A percentile compares a stretch with the other conserved stretches of the same genome.
Conservation (phyloP, 78 protist genomes). For the Pigoraptor vietnamica region DNA sequence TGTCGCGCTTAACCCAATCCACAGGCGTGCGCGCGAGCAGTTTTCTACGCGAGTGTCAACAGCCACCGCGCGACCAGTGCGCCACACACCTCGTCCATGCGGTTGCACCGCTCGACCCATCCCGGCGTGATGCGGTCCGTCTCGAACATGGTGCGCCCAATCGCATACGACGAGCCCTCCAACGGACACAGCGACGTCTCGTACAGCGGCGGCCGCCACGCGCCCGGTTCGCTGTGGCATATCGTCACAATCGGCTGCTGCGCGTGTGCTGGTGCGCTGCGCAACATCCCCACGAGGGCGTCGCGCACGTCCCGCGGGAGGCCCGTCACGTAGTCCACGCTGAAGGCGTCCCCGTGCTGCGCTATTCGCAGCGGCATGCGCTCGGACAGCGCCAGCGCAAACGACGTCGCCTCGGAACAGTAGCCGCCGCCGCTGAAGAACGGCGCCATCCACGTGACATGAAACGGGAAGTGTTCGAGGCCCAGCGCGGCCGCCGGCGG, state of each 20-base stretch:
- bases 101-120: neutral
- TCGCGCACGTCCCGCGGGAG: neutral
- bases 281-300: neutral
- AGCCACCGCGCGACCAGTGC: too few relatives aligned
- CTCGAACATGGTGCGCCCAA: conserved; percentile 41
- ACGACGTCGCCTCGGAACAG: neutral
- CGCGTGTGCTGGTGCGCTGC: neutral
- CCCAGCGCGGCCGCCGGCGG: too few relatives aligned
- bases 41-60: too few relatives aligned
- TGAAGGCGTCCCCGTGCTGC: neutral
- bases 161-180: neutral
- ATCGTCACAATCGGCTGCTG: neutral
- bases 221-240: conserved; percentile 31
- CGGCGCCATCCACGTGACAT: neutral
- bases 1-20: too few relatives aligned
- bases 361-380: neutral
- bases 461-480: neutral
- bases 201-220: neutral
- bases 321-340: neutral
- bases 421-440: neutral
- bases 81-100: conserved; percentile 4
- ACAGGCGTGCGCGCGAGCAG: too few relatives aligned
- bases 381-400: neutral
- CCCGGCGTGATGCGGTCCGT: conserved; percentile 1
- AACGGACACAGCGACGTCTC: neutral